Percentiles rank a stretch among this genome's conserved stretches.
phyloP scores from a whole-genome alignment of 441 rosid species.

The Breynia disticha region DNA sequence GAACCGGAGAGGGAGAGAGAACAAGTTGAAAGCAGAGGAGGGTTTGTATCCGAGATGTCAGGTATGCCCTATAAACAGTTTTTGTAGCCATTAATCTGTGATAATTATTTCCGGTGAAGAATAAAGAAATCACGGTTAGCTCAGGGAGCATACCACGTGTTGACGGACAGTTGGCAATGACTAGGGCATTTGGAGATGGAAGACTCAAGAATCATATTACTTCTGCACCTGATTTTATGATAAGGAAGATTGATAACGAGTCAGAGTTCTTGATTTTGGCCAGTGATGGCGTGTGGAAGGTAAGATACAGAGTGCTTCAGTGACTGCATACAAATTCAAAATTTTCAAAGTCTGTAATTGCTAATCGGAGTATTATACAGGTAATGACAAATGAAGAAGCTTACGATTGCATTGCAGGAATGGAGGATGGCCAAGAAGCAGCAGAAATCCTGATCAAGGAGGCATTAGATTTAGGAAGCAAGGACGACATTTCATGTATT shows the following conservation, averaged over 20 bases:
- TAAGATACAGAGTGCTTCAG: not conserved
- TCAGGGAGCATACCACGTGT: slow-evolving; percentile 35
- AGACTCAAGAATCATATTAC: slow-evolving; percentile 36
- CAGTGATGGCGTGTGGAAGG: slow-evolving; percentile 59
- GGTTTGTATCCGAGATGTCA: slow-evolving; percentile 16
- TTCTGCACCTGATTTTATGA: slow-evolving; percentile 26
- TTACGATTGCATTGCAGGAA: slow-evolving; percentile 14
- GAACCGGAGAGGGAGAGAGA: slow-evolving; percentile 26
- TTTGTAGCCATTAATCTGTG: not conserved
- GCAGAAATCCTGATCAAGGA: slow-evolving; percentile 23
- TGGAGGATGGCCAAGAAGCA: slow-evolving; percentile 23
- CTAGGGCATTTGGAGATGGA: slow-evolving; percentile 48
- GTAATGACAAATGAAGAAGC: slow-evolving; percentile 49
- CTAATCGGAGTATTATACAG: slow-evolving; percentile 14
- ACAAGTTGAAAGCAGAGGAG: slow-evolving; percentile 29
- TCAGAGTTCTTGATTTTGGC: slow-evolving; percentile 35
- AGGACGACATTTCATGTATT: slow-evolving; percentile 46
- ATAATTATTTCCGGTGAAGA: not conserved
- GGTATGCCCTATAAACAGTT: slow-evolving; percentile 5
- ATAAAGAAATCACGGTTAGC: not conserved
- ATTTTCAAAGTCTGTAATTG: not conserved
- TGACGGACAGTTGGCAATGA: slow-evolving; percentile 39
- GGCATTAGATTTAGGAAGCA: slow-evolving; percentile 26
- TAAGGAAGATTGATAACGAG: slow-evolving; percentile 9
- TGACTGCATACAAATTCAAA: not conserved